Conservation (phyloP, 2,329 filamentous ascomycete genomes). For the Aspergillus floridensis region DNA sequence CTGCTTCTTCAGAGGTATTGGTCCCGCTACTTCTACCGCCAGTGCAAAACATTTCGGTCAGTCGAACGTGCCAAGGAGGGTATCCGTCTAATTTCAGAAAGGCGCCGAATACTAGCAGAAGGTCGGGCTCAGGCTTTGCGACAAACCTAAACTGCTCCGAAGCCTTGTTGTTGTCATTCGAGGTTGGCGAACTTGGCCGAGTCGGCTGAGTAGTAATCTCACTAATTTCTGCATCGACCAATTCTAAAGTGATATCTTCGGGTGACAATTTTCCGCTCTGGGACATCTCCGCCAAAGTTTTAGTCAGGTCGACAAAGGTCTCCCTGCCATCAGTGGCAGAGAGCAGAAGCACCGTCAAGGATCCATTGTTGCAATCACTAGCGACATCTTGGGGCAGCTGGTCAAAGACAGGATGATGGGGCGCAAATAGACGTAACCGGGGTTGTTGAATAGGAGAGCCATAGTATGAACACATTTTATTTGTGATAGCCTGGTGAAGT, state of each 20-base stretch:
- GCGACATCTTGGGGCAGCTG: constrained; percentile 15
- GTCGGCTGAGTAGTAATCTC: constrained; percentile 49
- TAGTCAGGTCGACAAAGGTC: constrained; percentile 91
- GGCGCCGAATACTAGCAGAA: constrained; percentile 83
- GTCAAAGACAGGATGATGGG: constrained; percentile 58
- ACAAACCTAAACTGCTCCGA: constrained; percentile 3
- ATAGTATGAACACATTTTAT: constrained; percentile 84
- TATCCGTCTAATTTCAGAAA: constrained; percentile 84
- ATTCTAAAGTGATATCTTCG: constrained; percentile 76
- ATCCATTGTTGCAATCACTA: constrained; percentile 25
- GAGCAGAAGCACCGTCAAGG: constrained; percentile 69
- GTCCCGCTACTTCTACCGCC: constrained; percentile 40
- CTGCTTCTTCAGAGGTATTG: constrained; percentile 46
- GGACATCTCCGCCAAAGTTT: constrained; percentile 91
- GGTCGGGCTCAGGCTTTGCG: constrained; percentile 84
- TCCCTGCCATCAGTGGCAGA: constrained; percentile 86
- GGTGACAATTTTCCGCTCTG: constrained; percentile 80
- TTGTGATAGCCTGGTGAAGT: constrained; percentile 73
- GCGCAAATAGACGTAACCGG: constrained; percentile 68
- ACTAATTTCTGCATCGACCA: constrained; percentile 84
- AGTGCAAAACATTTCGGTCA: constrained; percentile 86
- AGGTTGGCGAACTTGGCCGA: constrained; percentile 10
- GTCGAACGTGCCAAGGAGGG: constrained; percentile 90
- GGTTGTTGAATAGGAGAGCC: constrained; percentile 66
- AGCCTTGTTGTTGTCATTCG: not conserved